Base-by-base conservation (phyloP, 2,329 filamentous ascomycete species). In the Albophoma yamanashiensis region DNA sequence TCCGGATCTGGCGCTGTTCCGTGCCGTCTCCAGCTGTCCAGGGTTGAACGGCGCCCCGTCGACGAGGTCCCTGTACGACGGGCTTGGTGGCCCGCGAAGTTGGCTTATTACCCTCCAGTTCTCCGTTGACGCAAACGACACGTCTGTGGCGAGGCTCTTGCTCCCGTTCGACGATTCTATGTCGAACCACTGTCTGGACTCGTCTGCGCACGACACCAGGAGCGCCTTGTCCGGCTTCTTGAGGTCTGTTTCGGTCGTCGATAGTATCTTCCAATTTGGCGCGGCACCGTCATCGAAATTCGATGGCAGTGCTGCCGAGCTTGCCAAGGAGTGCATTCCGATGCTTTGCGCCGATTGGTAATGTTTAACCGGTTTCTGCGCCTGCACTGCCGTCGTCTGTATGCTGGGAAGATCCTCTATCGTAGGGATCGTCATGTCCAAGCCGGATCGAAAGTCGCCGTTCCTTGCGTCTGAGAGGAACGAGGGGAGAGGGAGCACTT, bases 11-110 rank as follows among this genome's bases (percentile, higher is more conserved):
- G 56, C 58, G 60, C 66, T 64, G 61, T 64, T 60, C 40, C 59
- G 58, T 2, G 66, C 64, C 11, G 67, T 65, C 45, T 63, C 64
- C 25, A 66, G 68, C 67, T 53, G 75, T 67, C 52, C 71, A 70
- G 62, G 80, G 74, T 71, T 74, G 57, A 75, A 74, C 0, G 74
- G 73, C 9, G 70, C 69, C 25, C 67, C 68, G 42, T 72, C 67
- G 15, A 72, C 70, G 4, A 74, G 66, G 20, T 73, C 70, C 43
- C 69, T 67, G 62, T 75, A 74, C 7, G 69, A 68, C 12, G 69
- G 64, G 31, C 68, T 73, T 12, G 69, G 66, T 7, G 69, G 69
- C 25, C 60, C 59, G 42, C 55, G 58, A n/a, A 43, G 56, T 7
- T 42, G 63, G 25, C 62, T 62, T n/a, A 72, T 65, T 9, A 71